These are phyloP conservation scores for Asparagopsis taxiformis DNA, from an alignment of 31 red algal genomes.

Conservation along the genomic window DNA sequence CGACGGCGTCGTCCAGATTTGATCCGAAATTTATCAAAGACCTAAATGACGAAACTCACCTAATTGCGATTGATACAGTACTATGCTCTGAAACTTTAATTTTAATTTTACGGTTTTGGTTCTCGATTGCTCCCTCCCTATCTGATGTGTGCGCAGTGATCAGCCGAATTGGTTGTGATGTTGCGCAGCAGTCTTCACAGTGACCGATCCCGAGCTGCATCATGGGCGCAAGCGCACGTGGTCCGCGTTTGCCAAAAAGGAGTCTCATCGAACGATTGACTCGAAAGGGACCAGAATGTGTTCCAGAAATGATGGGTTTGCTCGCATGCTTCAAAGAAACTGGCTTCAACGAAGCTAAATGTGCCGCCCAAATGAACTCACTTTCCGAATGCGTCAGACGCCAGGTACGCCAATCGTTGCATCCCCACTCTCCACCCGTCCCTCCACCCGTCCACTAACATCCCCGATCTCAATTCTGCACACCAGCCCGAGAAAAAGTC, in stretches of 20 bases:
- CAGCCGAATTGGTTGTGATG: neutral
- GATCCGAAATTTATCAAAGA: neutral
- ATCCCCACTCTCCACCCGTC: neutral
- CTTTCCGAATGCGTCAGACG: conserved; percentile 60
- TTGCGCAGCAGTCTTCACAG: neutral
- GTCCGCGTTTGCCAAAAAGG: conserved; percentile 66
- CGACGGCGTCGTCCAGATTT: neutral
- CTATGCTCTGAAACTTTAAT: too few species aligned
- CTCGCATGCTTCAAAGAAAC: conserved; percentile 68
- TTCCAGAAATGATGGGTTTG: conserved; percentile 68
- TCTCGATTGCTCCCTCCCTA: too few species aligned
- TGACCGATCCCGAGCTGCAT: too few species aligned
- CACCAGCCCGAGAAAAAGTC: conserved; percentile 29
- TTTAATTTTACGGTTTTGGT: too few species aligned
- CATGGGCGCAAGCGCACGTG: conserved; percentile 25
- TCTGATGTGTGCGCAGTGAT: too few species aligned
- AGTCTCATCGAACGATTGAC: conserved; percentile 78
- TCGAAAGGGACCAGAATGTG: conserved; percentile 52
- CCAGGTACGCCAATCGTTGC: conserved; percentile 32
- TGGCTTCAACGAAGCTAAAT: conserved; percentile 64
- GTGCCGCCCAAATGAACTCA: conserved; percentile 54
- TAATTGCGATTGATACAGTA: too few species aligned
- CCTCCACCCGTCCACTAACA: neutral
- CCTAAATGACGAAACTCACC: too few species aligned
- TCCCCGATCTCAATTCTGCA: neutral